Evolutionary conservation across 257 asterid species (phyloP).

Genomic region (Jaltomata sinuosa): DNA sequence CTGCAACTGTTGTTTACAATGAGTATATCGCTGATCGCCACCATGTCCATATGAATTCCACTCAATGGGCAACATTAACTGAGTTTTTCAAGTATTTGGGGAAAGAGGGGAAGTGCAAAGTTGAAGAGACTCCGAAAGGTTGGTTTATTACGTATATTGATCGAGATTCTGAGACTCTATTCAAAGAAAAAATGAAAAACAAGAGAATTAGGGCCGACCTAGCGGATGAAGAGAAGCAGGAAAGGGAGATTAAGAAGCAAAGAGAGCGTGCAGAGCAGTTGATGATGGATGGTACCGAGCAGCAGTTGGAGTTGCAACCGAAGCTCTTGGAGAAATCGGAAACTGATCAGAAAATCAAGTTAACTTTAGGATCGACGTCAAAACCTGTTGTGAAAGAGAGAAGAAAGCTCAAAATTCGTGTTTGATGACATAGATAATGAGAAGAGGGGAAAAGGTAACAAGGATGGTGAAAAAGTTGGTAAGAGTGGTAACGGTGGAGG

Average conservation of each 20-base stretch:
- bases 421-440: slow-evolving; percentile 48
- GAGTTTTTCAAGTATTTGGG: slow-evolving; percentile 80
- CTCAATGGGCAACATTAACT: slow-evolving; percentile 80
- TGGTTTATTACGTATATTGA: slow-evolving; percentile 93
- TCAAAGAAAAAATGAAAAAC: slow-evolving; percentile 83
- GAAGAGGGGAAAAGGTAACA: slow-evolving; percentile 30
- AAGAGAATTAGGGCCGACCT: slow-evolving; percentile 67
- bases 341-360: slow-evolving; percentile 46
- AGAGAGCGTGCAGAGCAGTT: slow-evolving; percentile 76
- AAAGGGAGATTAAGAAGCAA: slow-evolving; percentile 75
- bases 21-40: slow-evolving; percentile 77
- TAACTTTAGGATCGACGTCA: slow-evolving; percentile 41
- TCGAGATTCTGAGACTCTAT: slow-evolving; percentile 73
- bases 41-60: slow-evolving; percentile 87
- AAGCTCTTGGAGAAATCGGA: slow-evolving; percentile 49
- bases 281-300: slow-evolving; percentile 15
- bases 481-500: slow-evolving; percentile 9
- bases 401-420: slow-evolving; percentile 32
- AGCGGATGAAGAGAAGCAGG: slow-evolving; percentile 87
- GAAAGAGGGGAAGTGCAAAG: slow-evolving; percentile 64
- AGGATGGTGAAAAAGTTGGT: slow-evolving; percentile 14
- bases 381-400: slow-evolving; percentile 28
- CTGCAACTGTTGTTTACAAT: slow-evolving; percentile 89
- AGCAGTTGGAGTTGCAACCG: slow-evolving; percentile 19
- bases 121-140: slow-evolving; percentile 85